Conservation (phyloP, 352 stramenopile genomes). For the Phytophthora pinifolia region DNA sequence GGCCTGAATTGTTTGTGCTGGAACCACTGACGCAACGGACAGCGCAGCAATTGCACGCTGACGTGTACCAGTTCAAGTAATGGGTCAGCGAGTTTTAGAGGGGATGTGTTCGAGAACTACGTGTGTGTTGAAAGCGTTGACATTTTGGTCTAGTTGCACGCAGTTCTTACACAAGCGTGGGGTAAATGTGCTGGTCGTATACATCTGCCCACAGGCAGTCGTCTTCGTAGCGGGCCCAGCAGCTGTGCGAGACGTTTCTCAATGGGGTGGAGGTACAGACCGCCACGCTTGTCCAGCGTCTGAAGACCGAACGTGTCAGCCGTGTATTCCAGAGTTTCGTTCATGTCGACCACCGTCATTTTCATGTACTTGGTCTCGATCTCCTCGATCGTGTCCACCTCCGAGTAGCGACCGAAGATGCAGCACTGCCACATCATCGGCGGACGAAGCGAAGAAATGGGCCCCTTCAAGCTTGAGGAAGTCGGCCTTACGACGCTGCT, state of each 20-base stretch:
- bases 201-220: slow-evolving; percentile 38
- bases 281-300: slow-evolving; percentile 35
- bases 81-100: no score
- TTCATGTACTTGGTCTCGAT: slow-evolving; percentile 32
- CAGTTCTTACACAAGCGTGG: slow-evolving; percentile 17
- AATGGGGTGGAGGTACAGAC: slow-evolving; percentile 28
- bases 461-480: slow-evolving; percentile 37
- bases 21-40: no score
- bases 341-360: slow-evolving; percentile 33
- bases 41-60: no score
- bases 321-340: slow-evolving; percentile 34
- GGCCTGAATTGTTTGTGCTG: no score
- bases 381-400: slow-evolving; percentile 30
- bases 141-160: slow-evolving; percentile 2
- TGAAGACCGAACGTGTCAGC: slow-evolving; percentile 39
- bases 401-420: slow-evolving; percentile 42
- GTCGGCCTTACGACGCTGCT: slow-evolving; percentile 36
- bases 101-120: slow-evolving; percentile 12
- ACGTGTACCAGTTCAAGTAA: no score
- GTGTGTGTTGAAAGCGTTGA: background rate
- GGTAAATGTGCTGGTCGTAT: slow-evolving; percentile 46
- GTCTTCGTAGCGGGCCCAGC: slow-evolving; percentile 33
- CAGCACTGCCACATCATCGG: slow-evolving; percentile 42
- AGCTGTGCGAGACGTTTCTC: slow-evolving; percentile 33
- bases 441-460: slow-evolving; percentile 44